Evolutionary conservation across 1,284 basidiomycete species (phyloP).

Genomic region (Malassezia obtusa): DNA sequence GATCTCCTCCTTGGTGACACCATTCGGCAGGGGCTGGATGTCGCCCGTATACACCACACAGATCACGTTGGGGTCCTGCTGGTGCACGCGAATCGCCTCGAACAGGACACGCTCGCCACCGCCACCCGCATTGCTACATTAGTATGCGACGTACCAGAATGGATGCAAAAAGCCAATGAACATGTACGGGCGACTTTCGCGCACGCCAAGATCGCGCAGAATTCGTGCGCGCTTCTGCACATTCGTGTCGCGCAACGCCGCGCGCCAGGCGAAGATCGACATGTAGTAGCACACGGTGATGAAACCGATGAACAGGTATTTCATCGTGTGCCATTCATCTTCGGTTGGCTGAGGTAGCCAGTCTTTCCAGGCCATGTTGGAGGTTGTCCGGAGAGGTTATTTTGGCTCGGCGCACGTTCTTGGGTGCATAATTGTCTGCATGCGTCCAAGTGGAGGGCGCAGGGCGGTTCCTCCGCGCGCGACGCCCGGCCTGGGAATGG

Average conservation of each 20-base stretch:
- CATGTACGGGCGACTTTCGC: slow-evolving; percentile 3
- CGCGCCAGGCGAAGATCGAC: slow-evolving; percentile 6
- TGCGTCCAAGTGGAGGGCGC: slow-evolving; percentile 1
- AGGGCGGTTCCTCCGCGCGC: background rate
- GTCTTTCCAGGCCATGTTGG: background rate
- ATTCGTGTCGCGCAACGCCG: slow-evolving; percentile 13
- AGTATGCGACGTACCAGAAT: slow-evolving; percentile 53
- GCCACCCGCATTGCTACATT: slow-evolving; percentile 73
- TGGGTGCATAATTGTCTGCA: background rate
- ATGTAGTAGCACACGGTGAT: background rate
- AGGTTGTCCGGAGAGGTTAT: background rate
- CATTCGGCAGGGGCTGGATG: slow-evolving; percentile 7
- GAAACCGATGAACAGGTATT: background rate
- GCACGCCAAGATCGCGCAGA: background rate
- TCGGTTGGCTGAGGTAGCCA: background rate
- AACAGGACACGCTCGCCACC: slow-evolving; percentile 94
- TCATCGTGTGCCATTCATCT: background rate
- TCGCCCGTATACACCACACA: slow-evolving; percentile 76
- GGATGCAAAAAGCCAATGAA: slow-evolving; percentile 77
- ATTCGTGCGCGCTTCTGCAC: slow-evolving; percentile 5
- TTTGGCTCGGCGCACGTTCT: background rate
- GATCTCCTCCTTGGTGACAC: slow-evolving; percentile 64
- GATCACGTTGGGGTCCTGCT: slow-evolving; percentile 63
- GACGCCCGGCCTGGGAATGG: slow-evolving; percentile 17
- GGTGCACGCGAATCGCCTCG: slow-evolving; percentile 74